These are phyloP conservation scores for Globisporangium parvum DNA, from an alignment of 352 stramenopile species.

Conservation along the genomic window DNA sequence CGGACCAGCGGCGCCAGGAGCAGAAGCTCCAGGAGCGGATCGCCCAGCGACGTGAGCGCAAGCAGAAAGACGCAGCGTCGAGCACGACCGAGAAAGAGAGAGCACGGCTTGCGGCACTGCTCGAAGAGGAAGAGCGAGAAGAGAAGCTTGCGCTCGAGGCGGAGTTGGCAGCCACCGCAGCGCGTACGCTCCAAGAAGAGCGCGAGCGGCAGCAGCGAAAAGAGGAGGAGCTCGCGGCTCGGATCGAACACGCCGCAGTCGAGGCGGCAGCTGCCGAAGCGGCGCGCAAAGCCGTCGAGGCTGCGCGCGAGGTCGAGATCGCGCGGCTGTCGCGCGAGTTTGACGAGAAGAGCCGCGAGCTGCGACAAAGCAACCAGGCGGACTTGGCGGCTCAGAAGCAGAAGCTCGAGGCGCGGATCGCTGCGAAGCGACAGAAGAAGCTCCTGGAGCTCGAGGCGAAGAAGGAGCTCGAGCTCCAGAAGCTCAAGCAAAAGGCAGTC, in stretches of 20 bases:
- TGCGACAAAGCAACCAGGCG: constrained; percentile 45
- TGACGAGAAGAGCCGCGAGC: constrained; percentile 49
- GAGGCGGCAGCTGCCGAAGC: constrained; percentile 31
- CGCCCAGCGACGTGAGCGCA: constrained; percentile 36
- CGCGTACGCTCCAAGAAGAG: constrained; percentile 43
- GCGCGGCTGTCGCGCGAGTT: constrained; percentile 62
- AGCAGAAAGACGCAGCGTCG: constrained; percentile 23
- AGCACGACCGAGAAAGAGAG: constrained; percentile 20
- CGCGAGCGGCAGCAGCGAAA: constrained; percentile 40
- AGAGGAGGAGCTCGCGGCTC: constrained; percentile 34
- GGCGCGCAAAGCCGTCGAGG: constrained; percentile 38
- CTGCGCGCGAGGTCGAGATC: constrained; percentile 37
- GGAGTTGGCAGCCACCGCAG: constrained; percentile 25
- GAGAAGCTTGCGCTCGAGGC: constrained; percentile 22
- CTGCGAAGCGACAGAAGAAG: constrained; percentile 74
- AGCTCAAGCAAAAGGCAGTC: constrained; percentile 35
- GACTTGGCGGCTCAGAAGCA: constrained; percentile 58
- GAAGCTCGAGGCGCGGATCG: constrained; percentile 66
- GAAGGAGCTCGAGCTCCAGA: constrained; percentile 42
- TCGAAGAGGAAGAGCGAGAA: constrained; percentile 31
- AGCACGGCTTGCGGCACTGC: constrained; percentile 10
- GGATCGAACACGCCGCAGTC: constrained; percentile 31
- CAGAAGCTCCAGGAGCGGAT: constrained; percentile 64
- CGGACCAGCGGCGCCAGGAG: constrained; percentile 59
- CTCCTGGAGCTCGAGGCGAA: constrained; percentile 67